Base-by-base conservation (phyloP, 257 asterid genomes). In the Anisodus tanguticus region DNA sequence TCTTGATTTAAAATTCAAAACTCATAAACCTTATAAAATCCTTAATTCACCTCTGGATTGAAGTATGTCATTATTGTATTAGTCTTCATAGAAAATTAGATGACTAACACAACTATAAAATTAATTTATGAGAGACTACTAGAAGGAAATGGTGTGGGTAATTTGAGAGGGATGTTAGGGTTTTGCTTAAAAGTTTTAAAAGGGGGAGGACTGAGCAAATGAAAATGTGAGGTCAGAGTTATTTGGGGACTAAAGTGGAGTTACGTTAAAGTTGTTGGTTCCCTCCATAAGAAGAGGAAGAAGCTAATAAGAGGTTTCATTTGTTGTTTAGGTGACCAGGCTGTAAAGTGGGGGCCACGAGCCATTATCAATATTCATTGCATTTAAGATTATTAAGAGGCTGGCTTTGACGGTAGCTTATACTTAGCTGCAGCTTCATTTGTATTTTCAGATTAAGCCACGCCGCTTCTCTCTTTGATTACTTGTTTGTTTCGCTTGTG, bases 321-420 rank as follows among this genome's bases (percentile, higher is more conserved):
- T 66, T 6, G 10, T 13, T 4, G 47, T 13, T 77, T 58, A 6
- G 41, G 64, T 45, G 83, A 2, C 3, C 90, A 87, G 88, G 77
- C 88, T 87, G 88, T 85, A 45, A 80, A 10, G 8, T 12, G 6
- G 83, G 90, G 83, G 69, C 88, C 88, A 85, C 87, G 31, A 41
- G 55, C 54, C 2, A 71, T 71, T 17, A 4, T 70, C 79, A 69
- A 17, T 70, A 70, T 70, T 41, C 79, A 70, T 43, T 70, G 79
- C 57, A n/a, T 45, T 45, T 43, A 43, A 39, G 26, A 22, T 22
- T 22, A 41, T 41, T 41, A 3, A 41, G 63, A 26, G 22, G 63
- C 22, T 58, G 9, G 63, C 22, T 58, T 5, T 58, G 89, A 80
- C 84, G 88, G 88, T 86, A 83, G 83, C 58, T 86, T 68, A 31